Evolutionary conservation across 2,329 filamentous ascomycete species (phyloP), one percentile per base, ranked within the genome.

Genomic region (Aspergillus neotritici): DNA sequence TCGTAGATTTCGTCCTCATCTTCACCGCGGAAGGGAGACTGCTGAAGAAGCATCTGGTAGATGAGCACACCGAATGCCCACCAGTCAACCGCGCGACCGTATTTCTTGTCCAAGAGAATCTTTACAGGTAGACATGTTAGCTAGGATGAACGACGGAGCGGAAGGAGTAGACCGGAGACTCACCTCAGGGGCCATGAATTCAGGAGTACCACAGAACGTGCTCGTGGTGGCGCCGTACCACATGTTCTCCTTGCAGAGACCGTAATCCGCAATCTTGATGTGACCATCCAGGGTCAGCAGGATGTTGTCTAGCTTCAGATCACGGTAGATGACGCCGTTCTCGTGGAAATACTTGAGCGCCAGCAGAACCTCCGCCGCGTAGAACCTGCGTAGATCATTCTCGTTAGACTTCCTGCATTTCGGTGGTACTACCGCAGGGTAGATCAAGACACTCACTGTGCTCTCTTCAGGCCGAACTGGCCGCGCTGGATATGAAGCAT

Each of bases 1-100:
- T 98, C 93, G 73, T 98, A 98, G 51, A 98, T 98, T 70, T 98
- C 93, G 64, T 98, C 93, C 63, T 98, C 94, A 57, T 98, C 93
- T 67, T 98, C 94, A 60, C 93, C 93, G 58, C 93, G 85, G 85
- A 98, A 98, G 0, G 93, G 93, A 25, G 91, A 97, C 66, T 98
- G 94, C 64, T 98, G 94, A 37, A 98, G 80, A 44, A 98, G 84
- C 94, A 98, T 98, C 68, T 98, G 93, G 73, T 98, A 98, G 60
- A 98, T 98, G 57, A 98, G 73, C 28, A 98, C 93, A 65, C 93
- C 93, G 68, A 98, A 98, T 5, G 94, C 94, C 93, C 93, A 98
- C 93, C 93, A 98, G 67, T 98, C 93, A 34, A 98, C 93, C 12
- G 93, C 88, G 46, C 93, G 84, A 35, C 90, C 91, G 60, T 98